A percentile compares a stretch with the other conserved stretches of the same genome.
phyloP scores from a whole-genome alignment of 2,329 filamentous ascomycete genomes.

The Ustulina deusta region DNA sequence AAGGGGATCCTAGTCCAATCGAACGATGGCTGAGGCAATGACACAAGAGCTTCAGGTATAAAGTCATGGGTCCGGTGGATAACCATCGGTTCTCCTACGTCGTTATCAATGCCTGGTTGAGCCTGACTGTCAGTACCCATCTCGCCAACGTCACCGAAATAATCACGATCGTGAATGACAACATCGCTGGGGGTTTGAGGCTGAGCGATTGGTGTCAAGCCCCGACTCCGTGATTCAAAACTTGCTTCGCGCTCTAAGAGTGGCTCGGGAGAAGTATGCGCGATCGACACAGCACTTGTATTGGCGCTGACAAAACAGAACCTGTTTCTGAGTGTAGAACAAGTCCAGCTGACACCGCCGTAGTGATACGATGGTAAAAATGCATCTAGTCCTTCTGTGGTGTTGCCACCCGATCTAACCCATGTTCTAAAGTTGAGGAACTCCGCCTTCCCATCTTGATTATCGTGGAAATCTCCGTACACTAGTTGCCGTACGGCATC shows the following conservation, averaged over 20 bases:
- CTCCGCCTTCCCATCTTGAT: conserved; percentile 58
- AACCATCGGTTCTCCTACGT: conserved; percentile 42
- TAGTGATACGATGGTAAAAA: conserved; percentile 69
- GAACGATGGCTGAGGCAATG: conserved; percentile 67
- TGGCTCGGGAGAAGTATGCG: conserved; percentile 56
- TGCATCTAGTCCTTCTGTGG: conserved; percentile 65
- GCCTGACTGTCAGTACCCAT: conserved; percentile 39
- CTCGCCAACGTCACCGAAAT: conserved; percentile 47
- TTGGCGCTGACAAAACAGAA: conserved; percentile 76
- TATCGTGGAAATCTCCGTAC: conserved; percentile 60
- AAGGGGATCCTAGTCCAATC: conserved; percentile 83
- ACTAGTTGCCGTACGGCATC: conserved; percentile 68
- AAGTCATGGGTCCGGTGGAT: conserved; percentile 41
- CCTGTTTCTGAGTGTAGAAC: conserved; percentile 74
- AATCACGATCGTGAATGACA: conserved; percentile 48
- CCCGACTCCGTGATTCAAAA: conserved; percentile 53
- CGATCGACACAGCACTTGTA: conserved; percentile 53
- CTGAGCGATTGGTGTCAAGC: conserved; percentile 53
- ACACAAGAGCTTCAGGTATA: conserved; percentile 41
- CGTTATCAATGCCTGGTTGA: conserved; percentile 40
- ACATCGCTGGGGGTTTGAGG: conserved; percentile 53
- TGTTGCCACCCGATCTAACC: conserved; percentile 68
- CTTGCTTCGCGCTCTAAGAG: conserved; percentile 53
- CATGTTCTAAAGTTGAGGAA: conserved; percentile 76
- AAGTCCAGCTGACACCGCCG: conserved; percentile 76